A percentile compares a stretch with the other conserved stretches of the same genome.
Conservation (phyloP, 106 monocot species). For the Ottelia alismoides region DNA sequence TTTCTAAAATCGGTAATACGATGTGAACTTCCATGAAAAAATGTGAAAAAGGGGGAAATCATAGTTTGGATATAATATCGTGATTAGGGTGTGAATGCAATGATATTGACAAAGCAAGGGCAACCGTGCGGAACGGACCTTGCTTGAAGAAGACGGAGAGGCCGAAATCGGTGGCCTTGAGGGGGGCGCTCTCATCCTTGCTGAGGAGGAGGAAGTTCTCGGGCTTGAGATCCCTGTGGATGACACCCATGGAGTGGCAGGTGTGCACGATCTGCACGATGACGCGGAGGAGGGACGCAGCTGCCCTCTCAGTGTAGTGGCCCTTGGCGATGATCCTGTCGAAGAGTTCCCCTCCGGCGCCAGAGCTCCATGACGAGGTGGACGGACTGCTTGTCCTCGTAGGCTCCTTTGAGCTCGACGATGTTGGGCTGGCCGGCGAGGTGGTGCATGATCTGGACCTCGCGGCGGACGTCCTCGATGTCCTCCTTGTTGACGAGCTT, state of each 20-base stretch:
- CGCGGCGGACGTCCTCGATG: constrained; percentile 31
- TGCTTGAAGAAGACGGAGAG: constrained; percentile 55
- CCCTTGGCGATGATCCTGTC: constrained; percentile 36
- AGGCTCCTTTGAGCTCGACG: constrained; percentile 40
- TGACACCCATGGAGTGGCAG: constrained; percentile 40
- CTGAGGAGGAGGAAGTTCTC: constrained; percentile 37
- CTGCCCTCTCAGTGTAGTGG: constrained; percentile 37
- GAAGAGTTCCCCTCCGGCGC: constrained; percentile 43
- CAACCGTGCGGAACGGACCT: too few relatives aligned
- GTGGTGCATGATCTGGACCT: constrained; percentile 49
- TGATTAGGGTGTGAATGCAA: too few relatives aligned
- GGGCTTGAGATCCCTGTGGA: constrained; percentile 45
- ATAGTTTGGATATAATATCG: too few relatives aligned
- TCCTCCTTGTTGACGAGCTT: constrained; percentile 40
- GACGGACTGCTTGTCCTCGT: constrained; percentile 47
- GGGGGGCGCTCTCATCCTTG: constrained; percentile 35
- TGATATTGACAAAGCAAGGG: too few relatives aligned
- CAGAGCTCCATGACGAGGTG: constrained; percentile 42
- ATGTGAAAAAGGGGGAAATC: too few relatives aligned
- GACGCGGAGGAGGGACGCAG: constrained; percentile 35
- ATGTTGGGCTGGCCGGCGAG: constrained; percentile 31
- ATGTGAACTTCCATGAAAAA: too few relatives aligned
- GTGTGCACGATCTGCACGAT: constrained; percentile 41
- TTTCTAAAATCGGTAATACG: too few relatives aligned
- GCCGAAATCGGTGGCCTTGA: constrained; percentile 42